Base-by-base conservation (phyloP, 2,329 filamentous ascomycete genomes). In the Coniochaeta sp. region DNA sequence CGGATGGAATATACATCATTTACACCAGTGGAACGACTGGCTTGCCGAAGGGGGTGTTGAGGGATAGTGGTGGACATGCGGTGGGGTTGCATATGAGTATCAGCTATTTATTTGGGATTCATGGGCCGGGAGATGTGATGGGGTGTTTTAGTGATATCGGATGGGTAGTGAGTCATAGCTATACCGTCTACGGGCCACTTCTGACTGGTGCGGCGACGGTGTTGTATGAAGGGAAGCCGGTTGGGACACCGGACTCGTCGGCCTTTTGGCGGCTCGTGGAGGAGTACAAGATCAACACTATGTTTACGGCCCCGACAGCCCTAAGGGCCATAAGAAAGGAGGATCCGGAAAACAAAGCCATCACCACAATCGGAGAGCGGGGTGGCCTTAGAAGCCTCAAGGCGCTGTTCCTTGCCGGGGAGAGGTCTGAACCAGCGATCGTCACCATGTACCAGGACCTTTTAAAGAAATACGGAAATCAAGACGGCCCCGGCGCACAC, bases 151-250 rank as follows among this genome's bases (percentile, higher is more conserved):
- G 74, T 16, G 93, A 98, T 69, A 93, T 97, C 60, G 93, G 93
- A 34, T 97, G 93, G 93, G 91, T 93, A 0, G 90, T 95, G 0
- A 90, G 90, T 0, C 74, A 76, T 64, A 73, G 2, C 86, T 97
- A 95, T 71, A 96, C 96, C 64, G 79, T 96, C 14, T 97, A 97
- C 69, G 93, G 86, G 4, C 93, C 93, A 14, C 82, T 98, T 6
- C 82, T 97, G 1, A 85, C 89, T 0, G 93, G 93, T 6, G 92
- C 93, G 1, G 88, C 92, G 1, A 96, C 91, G 0, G 84, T 97
- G 1, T 79, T 97, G 0, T 97, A 92, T 72, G 93, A 97, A 75
- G 93, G 93, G n/a, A 97, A 97, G 66, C 93, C 93, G 0, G 81
- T 96, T 14, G 92, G 92, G 5, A 96, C 92, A 0, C 93, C 93